Percentiles rank a stretch among this genome's conserved stretches.
phyloP scores from a whole-genome alignment of 2,329 filamentous ascomycete species.

The Xylariales sp. region DNA sequence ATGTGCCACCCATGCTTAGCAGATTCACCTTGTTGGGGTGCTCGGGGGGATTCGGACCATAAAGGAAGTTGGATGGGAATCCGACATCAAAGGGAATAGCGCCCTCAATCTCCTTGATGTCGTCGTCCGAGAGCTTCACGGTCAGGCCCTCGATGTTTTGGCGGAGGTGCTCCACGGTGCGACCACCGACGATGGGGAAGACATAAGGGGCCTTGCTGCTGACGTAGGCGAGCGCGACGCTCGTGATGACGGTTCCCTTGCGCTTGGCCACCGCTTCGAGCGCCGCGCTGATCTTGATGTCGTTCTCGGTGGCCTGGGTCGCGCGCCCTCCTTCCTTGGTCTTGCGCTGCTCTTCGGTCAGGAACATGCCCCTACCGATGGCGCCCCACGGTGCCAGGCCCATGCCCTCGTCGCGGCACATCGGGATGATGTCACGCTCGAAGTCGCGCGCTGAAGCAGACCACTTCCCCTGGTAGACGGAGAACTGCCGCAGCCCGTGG shows the following conservation, averaged over 20 bases:
- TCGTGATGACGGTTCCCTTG: constrained; percentile 48
- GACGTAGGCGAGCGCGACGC: constrained; percentile 49
- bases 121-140: too few relatives aligned
- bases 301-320: constrained; percentile 37
- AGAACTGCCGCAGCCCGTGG: constrained; percentile 30
- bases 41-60: too few relatives aligned
- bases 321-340: constrained; percentile 31
- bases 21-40: too few relatives aligned
- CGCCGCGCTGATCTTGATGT: constrained; percentile 49
- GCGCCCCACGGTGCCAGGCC: constrained; percentile 56
- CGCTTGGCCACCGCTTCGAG: constrained; percentile 57
- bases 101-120: too few relatives aligned
- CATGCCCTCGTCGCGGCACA: constrained; percentile 39
- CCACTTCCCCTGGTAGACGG: constrained; percentile 36
- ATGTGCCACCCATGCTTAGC: too few relatives aligned
- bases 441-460: constrained; percentile 27
- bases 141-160: too few relatives aligned
- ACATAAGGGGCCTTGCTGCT: constrained; percentile 42
- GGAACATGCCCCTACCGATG: constrained; percentile 44
- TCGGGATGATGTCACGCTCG: constrained; percentile 38
- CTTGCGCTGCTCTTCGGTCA: constrained; percentile 28
- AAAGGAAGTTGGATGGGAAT: too few relatives aligned
- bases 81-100: too few relatives aligned
- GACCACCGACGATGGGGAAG: constrained; percentile 45
- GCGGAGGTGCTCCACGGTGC: constrained; percentile 44